These are phyloP conservation scores for Infundibulicybe gibba DNA, from an alignment of 768 basidiomycete genomes.

Conservation along the genomic window DNA sequence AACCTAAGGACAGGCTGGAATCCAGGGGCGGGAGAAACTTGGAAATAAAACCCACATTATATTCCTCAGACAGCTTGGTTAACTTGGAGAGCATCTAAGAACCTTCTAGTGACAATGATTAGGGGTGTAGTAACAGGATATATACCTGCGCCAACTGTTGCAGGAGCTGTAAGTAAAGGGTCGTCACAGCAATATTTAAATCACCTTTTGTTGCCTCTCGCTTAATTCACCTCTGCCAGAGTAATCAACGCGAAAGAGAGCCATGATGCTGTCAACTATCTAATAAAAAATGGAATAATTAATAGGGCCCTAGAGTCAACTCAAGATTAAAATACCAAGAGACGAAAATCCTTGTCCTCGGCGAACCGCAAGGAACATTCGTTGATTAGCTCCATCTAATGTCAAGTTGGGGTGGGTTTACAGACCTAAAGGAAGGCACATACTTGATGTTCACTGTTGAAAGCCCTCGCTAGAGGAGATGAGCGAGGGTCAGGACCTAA, in stretches of 20 bases:
- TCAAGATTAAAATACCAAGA: conserved; percentile 44
- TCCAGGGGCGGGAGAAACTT: conserved; percentile 3
- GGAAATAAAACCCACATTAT: conserved; percentile 50
- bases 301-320: neutral
- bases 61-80: conserved; percentile 90
- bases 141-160: conserved; percentile 76
- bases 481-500: neutral
- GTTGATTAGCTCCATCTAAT: conserved; percentile 87
- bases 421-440: conserved; percentile 1
- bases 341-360: conserved; percentile 81
- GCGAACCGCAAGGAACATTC: conserved; percentile 86
- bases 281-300: conserved; percentile 26
- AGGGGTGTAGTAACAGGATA: neutral
- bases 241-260: conserved; percentile 90
- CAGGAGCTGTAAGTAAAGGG: conserved; percentile 7
- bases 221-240: conserved; percentile 93
- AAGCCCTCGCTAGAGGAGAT: conserved; percentile 67
- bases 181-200: neutral
- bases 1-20: conserved; percentile 44
- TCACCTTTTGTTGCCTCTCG: conserved; percentile 88
- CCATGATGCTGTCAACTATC: conserved; percentile 98
- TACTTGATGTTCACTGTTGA: conserved; percentile 92
- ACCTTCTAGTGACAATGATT: neutral
- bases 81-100: conserved; percentile 85
- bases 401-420: conserved; percentile 4